Evolutionary conservation across 1,284 basidiomycete species (phyloP).

Genomic region (Athelia psychrophila): DNA sequence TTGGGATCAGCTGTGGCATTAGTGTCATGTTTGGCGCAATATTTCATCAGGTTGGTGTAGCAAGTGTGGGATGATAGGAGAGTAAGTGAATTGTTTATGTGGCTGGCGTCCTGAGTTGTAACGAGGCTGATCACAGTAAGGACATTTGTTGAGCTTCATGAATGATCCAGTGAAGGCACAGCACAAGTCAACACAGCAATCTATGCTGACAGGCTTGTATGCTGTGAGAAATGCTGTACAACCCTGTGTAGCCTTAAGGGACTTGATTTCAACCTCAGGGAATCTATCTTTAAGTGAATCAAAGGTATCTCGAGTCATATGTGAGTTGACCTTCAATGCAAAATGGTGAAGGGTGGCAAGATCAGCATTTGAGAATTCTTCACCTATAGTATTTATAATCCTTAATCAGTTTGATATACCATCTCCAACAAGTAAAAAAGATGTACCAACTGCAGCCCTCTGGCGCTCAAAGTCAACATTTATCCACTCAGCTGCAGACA

Average conservation of each 20-base stretch:
- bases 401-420: background rate
- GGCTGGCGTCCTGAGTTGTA: conserved; percentile 12
- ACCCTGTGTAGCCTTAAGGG: conserved; percentile 8
- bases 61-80: conserved; percentile 22
- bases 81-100: conserved; percentile 15
- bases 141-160: conserved; percentile 7
- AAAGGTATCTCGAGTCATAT: conserved; percentile 5
- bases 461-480: conserved; percentile 16
- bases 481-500: conserved; percentile 15
- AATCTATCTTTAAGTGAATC: conserved; percentile 11
- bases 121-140: conserved; percentile 17
- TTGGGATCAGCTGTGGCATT: conserved; percentile 6
- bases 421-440: background rate
- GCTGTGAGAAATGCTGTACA: conserved; percentile 24
- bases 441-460: conserved; percentile 13
- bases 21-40: conserved; percentile 10
- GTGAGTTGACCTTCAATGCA: conserved; percentile 8
- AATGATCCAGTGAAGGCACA: conserved; percentile 10
- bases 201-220: conserved; percentile 23
- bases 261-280: conserved; percentile 9
- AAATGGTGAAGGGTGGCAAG: conserved; percentile 7
- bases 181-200: conserved; percentile 29
- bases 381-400: background rate
- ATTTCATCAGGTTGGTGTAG: conserved; percentile 8
- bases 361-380: conserved; percentile 1